Evolutionary conservation across 768 basidiomycete genomes (phyloP).

Genomic region (Lyophyllum atratum): DNA sequence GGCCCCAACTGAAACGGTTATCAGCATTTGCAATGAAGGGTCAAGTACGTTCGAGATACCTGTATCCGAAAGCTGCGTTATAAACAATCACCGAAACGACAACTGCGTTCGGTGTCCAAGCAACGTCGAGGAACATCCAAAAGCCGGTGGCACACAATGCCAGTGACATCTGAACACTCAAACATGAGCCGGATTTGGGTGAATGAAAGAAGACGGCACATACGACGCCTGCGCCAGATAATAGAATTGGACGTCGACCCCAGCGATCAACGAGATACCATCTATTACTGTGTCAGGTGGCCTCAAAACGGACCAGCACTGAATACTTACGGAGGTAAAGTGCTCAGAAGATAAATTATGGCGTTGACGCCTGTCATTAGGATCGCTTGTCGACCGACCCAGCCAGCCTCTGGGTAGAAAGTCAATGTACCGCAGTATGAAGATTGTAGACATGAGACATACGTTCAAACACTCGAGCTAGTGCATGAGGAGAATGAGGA

Average conservation of each 20-base stretch:
- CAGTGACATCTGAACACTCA: conserved; percentile 65
- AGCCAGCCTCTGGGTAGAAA: conserved; percentile 75
- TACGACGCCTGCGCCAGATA: conserved; percentile 83
- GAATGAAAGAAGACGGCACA: conserved; percentile 21
- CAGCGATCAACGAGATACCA: conserved; percentile 95
- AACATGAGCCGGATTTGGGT: not conserved
- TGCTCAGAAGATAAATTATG: conserved; percentile 76
- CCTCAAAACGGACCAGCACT: not conserved
- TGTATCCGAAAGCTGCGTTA: conserved; percentile 93
- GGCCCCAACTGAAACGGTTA: conserved; percentile 67
- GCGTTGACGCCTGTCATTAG: conserved; percentile 96
- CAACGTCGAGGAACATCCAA: conserved; percentile 91
- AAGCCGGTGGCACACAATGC: conserved; percentile 81
- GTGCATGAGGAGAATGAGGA: not conserved
- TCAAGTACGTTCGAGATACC: conserved; percentile 36
- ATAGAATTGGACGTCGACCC: conserved; percentile 84
- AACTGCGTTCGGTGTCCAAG: conserved; percentile 85
- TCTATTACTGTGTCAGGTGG: conserved; percentile 37
- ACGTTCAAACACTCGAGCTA: conserved; percentile 93
- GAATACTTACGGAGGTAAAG: conserved; percentile 77
- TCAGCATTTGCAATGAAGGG: not conserved
- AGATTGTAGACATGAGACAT: conserved; percentile 12
- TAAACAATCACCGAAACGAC: conserved; percentile 87
- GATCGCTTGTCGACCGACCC: conserved; percentile 91
- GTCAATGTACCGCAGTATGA: conserved; percentile 6